Evolutionary conservation across 805 yeast genomes (phyloP).

Genomic region (Hanseniaspora pseudoguilliermondii): DNA sequence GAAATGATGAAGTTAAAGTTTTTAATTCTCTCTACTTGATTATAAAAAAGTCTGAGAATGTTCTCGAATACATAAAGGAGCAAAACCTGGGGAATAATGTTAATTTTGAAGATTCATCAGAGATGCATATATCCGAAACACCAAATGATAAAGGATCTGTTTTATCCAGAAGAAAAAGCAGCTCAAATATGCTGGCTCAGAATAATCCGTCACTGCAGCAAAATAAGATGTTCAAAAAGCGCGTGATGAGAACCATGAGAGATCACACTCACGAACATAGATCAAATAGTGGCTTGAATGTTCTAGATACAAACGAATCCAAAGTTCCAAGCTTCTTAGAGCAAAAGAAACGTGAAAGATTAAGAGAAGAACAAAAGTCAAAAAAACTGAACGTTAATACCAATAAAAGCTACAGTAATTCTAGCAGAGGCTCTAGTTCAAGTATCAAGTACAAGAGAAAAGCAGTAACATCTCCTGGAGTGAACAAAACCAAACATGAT

Average conservation of each 20-base stretch:
- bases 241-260: slow-evolving; percentile 10
- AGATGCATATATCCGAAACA: not conserved
- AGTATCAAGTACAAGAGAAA: not conserved
- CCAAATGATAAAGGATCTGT: not conserved
- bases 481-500: not conserved
- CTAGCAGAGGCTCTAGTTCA: not conserved
- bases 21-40: slow-evolving; percentile 10
- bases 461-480: not conserved
- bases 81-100: not conserved
- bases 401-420: not conserved
- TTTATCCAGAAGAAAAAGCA: not conserved
- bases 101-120: not conserved
- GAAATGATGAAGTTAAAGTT: slow-evolving; percentile 12
- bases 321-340: not conserved
- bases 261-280: not conserved
- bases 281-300: not conserved
- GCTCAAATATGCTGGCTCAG: not conserved
- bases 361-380: slow-evolving; percentile 5
- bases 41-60: slow-evolving; percentile 13
- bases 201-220: not conserved
- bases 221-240: slow-evolving; percentile 11
- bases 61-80: not conserved
- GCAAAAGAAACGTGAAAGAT: not conserved
- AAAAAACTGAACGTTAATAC: not conserved
- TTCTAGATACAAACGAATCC: not conserved